A percentile compares a stretch with the other conserved stretches of the same genome.
These are phyloP conservation scores for Haematococcus lacustris DNA, from an alignment of 139 green algal species.

Conservation along the genomic window DNA sequence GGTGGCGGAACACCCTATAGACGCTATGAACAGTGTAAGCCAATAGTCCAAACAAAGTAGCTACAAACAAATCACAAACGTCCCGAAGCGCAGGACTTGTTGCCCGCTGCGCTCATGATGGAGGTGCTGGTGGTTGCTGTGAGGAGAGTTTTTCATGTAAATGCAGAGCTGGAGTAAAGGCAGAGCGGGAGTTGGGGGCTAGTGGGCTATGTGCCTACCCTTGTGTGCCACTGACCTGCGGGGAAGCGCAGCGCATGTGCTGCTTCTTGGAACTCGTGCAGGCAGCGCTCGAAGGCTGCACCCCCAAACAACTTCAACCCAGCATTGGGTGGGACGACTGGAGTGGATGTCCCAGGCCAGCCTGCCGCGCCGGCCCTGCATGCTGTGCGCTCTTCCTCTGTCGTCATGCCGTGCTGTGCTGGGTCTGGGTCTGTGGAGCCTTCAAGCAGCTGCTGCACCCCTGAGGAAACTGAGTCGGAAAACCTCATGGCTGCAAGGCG, in stretches of 20 bases:
- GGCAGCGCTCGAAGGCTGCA: slow-evolving; percentile 82
- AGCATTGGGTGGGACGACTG: slow-evolving; percentile 53
- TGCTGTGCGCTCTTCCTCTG: slow-evolving; percentile 61
- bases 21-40: too few species aligned
- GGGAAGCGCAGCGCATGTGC: slow-evolving; percentile 65
- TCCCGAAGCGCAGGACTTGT: too few species aligned
- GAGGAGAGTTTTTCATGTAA: too few species aligned
- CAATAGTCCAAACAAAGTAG: too few species aligned
- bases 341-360: slow-evolving; percentile 54
- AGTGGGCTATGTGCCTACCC: too few species aligned
- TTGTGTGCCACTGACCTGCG: slow-evolving; percentile 49
- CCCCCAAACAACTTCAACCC: slow-evolving; percentile 82
- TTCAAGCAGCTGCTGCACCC: slow-evolving; percentile 57
- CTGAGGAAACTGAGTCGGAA: slow-evolving; percentile 13
- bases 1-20: too few species aligned
- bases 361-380: slow-evolving; percentile 27
- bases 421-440: slow-evolving; percentile 69
- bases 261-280: slow-evolving; percentile 82
- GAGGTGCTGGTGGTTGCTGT: too few species aligned
- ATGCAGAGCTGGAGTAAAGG: too few species aligned
- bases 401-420: slow-evolving; percentile 66
- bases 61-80: too few species aligned
- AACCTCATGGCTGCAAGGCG: slow-evolving; percentile 25
- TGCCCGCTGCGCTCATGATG: too few species aligned
- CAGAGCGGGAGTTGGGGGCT: too few species aligned